These are phyloP conservation scores for Boletus subparvulus DNA, from an alignment of 768 basidiomycete genomes.

Conservation along the genomic window DNA sequence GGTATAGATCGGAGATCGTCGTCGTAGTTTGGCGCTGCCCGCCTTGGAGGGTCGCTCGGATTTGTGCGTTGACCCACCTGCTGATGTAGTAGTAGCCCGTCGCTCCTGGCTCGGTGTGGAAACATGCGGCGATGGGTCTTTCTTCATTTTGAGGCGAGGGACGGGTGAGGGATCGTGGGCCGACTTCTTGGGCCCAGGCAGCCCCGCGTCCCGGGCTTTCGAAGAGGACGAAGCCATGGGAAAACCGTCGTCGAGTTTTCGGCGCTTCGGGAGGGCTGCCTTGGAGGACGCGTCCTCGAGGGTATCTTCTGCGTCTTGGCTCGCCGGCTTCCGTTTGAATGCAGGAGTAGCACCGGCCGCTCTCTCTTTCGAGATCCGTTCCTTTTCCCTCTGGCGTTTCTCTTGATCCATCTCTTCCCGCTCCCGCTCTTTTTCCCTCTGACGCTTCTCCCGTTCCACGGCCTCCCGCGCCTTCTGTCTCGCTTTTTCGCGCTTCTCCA, in stretches of 20 bases:
- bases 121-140: slow-evolving; percentile 33
- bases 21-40: slow-evolving; percentile 39
- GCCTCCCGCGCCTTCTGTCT: slow-evolving; percentile 23
- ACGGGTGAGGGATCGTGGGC: slow-evolving; percentile 24
- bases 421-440: slow-evolving; percentile 22
- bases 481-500: slow-evolving; percentile 22
- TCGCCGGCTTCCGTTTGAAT: slow-evolving; percentile 42
- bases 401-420: slow-evolving; percentile 24
- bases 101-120: slow-evolving; percentile 17
- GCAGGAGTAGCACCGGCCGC: slow-evolving; percentile 12
- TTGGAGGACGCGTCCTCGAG: slow-evolving; percentile 23
- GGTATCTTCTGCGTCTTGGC: slow-evolving; percentile 32
- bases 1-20: slow-evolving; percentile 62
- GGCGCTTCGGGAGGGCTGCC: slow-evolving; percentile 37
- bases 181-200: slow-evolving; percentile 37
- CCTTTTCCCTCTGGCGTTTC: slow-evolving; percentile 25
- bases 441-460: slow-evolving; percentile 26
- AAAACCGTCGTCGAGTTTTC: slow-evolving; percentile 41
- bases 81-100: not conserved
- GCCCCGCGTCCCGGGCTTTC: slow-evolving; percentile 25
- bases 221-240: slow-evolving; percentile 14
- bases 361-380: slow-evolving; percentile 25
- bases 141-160: slow-evolving; percentile 36
- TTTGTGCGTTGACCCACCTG: slow-evolving; percentile 9
- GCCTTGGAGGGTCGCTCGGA: slow-evolving; percentile 22